Conservation (phyloP, 345 rosid species). For the Sapria himalayana region DNA sequence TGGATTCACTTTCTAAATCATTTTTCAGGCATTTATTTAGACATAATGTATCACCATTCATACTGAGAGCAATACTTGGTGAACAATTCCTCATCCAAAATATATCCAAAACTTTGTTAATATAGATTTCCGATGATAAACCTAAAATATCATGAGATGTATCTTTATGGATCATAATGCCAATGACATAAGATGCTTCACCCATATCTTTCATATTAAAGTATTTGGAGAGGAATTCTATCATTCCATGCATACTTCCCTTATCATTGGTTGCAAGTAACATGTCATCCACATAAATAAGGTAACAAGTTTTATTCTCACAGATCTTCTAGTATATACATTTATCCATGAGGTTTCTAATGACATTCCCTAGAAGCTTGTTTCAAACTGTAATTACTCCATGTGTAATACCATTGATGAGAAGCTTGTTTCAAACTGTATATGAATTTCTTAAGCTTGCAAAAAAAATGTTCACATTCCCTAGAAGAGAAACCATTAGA, state of each 20-base stretch:
- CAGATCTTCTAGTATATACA: neutral
- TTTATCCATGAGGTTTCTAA: neutral
- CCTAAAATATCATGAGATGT: neutral
- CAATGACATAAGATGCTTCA: neutral
- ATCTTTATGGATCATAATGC: no score
- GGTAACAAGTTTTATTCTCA: neutral
- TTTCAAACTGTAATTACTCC: neutral
- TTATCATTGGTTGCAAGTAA: neutral
- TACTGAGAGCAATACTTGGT: slow-evolving; percentile 1
- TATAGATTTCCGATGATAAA: neutral
- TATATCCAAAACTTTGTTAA: neutral
- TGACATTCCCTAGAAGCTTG: no score
- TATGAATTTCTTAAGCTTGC: slow-evolving; percentile 1
- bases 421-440: neutral
- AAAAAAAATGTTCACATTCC: no score
- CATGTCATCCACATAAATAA: neutral
- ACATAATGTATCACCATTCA: no score
- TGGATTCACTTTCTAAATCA: neutral
- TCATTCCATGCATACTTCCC: neutral
- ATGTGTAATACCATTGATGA: no score
- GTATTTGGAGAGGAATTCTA: neutral
- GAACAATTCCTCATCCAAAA: neutral
- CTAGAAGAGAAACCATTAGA: no score
- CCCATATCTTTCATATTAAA: neutral
- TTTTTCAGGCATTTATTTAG: neutral